phyloP scores from a whole-genome alignment of 371 early-diverging fungal species.

The Mortierella sp. region DNA sequence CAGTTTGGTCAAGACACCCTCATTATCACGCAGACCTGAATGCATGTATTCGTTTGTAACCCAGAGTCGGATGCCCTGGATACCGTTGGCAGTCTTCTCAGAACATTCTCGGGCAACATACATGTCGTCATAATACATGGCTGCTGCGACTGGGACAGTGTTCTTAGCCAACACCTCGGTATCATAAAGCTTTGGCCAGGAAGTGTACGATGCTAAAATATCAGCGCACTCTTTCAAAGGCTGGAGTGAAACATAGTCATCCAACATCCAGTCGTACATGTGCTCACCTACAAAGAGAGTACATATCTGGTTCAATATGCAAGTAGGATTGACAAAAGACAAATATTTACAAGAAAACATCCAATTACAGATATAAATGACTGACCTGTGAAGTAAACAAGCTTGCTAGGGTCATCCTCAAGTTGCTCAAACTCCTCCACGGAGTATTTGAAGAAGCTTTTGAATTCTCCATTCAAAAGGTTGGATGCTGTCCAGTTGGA shows the following conservation, averaged over 20 bases:
- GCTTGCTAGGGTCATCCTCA: constrained; percentile 56
- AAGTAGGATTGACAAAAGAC: neutral
- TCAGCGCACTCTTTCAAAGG: constrained; percentile 73
- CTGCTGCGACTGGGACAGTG: constrained; percentile 74
- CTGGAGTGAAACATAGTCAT: constrained; percentile 75
- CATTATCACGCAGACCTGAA: constrained; percentile 73
- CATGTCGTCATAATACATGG: constrained; percentile 83
- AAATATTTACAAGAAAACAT: neutral
- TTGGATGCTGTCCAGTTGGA: constrained; percentile 75
- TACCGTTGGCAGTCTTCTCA: constrained; percentile 69
- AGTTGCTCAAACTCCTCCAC: constrained; percentile 65
- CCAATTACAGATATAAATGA: constrained; percentile 4
- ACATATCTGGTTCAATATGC: neutral
- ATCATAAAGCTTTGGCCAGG: constrained; percentile 76
- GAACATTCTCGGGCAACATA: constrained; percentile 71
- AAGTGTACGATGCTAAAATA: constrained; percentile 67
- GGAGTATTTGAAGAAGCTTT: constrained; percentile 61
- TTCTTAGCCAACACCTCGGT: constrained; percentile 61
- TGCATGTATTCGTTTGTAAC: constrained; percentile 83
- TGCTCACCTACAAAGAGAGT: constrained; percentile 64
- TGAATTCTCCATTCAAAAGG: constrained; percentile 60
- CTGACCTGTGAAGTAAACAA: constrained; percentile 51
- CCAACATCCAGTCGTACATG: constrained; percentile 83
- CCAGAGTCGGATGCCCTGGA: constrained; percentile 75
- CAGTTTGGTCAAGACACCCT: constrained; percentile 68